Base-by-base conservation (phyloP, 805 yeast genomes). In the Saccharomycopsis selenospora region DNA sequence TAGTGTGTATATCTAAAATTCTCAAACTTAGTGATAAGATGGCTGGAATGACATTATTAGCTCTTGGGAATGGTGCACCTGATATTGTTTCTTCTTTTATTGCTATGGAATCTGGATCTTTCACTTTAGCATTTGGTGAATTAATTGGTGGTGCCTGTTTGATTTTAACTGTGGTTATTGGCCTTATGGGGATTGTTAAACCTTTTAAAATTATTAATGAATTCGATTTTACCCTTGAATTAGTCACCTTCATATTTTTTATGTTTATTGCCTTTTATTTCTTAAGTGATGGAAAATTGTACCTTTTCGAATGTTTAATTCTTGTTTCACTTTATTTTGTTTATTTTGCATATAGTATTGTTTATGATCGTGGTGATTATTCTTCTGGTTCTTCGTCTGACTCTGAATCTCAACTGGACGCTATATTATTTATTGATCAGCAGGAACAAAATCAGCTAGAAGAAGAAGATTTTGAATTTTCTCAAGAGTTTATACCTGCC, bases 1-100 rank as follows among this genome's bases (percentile, higher is more conserved):
- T 90, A 24, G 73, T 79, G 36, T 70, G 77, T 17, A 71, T 91
- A 13, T 80, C 96, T 8, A 14, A 42, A 25, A 60, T 73, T 14
- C 64, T 87, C 8, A 71, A 77, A 3, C 64, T 91, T 41, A 77
- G 91, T 13, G 91, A 87, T 50, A 79, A 84, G 49, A 66, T 90
- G 14, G 81, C 93, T 10, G 98, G 98, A 0, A 73, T 91, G 57
- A 90, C 97, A 0, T 66, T 91, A 18, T 67, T 93, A 45, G 95
- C 98, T 0, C 71, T 91, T 50, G 98, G 97, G 0, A 91, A 91
- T 64, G 93, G 96, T 3, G 73, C 95, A 0, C 96, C 97, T 0
- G 99, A 91, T 62, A 79, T 91, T 3, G 75, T 88, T 38, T 76
- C 91, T 42, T 88, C 96, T 0, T 86, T 80, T 61, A 80, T 82